Conservation (phyloP, 2,329 filamentous ascomycete species). For the Xylariaceae sp. region DNA sequence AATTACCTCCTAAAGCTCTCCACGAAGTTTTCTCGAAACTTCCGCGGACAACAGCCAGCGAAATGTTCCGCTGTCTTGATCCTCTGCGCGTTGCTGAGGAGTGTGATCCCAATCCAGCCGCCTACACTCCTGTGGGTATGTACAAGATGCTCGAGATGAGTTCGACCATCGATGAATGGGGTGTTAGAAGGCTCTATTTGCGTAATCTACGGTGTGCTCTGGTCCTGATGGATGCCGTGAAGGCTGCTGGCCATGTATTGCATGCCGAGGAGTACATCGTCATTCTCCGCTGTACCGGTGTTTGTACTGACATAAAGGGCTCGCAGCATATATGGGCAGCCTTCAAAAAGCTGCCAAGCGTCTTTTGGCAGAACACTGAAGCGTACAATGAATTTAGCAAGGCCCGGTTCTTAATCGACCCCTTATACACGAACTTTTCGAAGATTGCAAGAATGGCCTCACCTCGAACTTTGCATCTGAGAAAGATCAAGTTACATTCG, state of each 20-base stretch:
- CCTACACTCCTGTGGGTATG: conserved; percentile 38
- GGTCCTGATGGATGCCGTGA: conserved; percentile 34
- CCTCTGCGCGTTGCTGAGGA: conserved; percentile 46
- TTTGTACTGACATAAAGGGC: conserved; percentile 35
- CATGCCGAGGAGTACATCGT: conserved; percentile 40
- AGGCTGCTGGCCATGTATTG: conserved; percentile 27
- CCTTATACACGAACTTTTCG: conserved; percentile 44
- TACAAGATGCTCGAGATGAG: conserved; percentile 36
- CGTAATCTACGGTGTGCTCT: conserved; percentile 35
- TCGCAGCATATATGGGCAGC: conserved; percentile 36
- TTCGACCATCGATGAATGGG: conserved; percentile 39
- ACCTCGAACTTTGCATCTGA: conserved; percentile 37
- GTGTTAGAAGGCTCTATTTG: conserved; percentile 40
- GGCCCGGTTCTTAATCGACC: conserved; percentile 43
- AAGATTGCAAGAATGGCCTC: conserved; percentile 36
- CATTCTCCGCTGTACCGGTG: conserved; percentile 44
- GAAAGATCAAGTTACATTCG: conserved; percentile 11
- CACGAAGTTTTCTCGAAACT: conserved; percentile 37
- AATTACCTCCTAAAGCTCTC: conserved; percentile 23
- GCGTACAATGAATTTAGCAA: conserved; percentile 43
- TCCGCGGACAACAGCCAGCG: conserved; percentile 53
- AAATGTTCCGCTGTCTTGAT: conserved; percentile 58
- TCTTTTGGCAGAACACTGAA: conserved; percentile 24
- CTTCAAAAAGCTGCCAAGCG: conserved; percentile 22
- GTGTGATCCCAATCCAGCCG: conserved; percentile 44